Evolutionary conservation across 1,284 basidiomycete species (phyloP), one percentile per base, ranked within the genome.

Genomic region (Malassezia sympodialis): DNA sequence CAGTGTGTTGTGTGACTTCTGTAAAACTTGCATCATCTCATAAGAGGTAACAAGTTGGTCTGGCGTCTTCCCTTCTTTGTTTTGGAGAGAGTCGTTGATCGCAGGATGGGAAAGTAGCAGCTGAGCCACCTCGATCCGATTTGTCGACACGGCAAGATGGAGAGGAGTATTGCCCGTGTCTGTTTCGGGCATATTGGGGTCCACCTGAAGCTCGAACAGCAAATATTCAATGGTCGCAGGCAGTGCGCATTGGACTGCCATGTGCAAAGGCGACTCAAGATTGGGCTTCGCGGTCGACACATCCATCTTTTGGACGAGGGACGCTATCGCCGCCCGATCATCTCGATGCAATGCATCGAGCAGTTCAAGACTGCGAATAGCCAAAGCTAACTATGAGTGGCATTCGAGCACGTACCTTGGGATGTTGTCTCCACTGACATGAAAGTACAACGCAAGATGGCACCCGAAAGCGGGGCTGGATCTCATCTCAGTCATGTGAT

Each of bases 71-170:
- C 87, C 85, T 19, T 85, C 79, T 4, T 73, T 74, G 69, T 96
- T 88, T 14, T 82, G 77, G 15, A 85, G 73, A 0, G 84, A 85
- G 67, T 96, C 91, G 70, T 96, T 83, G 48, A 90, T 84, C 4
- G 77, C 80, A 0, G 85, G 83, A 66, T 90, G 63, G 6, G 60
- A 55, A 12, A 77, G 62, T 30, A 77, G 60, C 17, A 69, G 63
- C 54, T 67, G 59, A 59, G 79, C 84, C 8, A 88, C 82, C 57
- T 96, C 91, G 2, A 80, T 76, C 32, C 91, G 80, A 4, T 86
- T 87, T 1, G 90, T 79, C 0, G 84, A 83, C 0, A 86, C 83
- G 0, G 90, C 90, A 8, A 96, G 80, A 73, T 96, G 91, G 0
- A 96, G 79, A 0, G 90, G 80, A 0, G 90, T 90, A 6, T 84